These are phyloP conservation scores for Mycosphaerella sp. DNA, from an alignment of 2,329 filamentous ascomycete species.

Conservation along the genomic window DNA sequence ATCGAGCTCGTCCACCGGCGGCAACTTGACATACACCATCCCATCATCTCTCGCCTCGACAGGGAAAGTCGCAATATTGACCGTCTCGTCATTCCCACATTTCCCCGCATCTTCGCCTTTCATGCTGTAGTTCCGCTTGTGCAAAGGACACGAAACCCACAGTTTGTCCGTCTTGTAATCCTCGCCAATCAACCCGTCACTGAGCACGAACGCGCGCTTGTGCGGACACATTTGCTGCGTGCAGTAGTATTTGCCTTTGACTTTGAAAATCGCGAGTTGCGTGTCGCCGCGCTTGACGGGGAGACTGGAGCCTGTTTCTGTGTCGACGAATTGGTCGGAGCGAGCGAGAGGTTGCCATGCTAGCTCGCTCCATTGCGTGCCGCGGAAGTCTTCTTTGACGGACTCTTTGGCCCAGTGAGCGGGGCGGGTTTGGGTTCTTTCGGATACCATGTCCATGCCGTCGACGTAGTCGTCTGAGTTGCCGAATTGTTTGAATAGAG, in stretches of 20 bases:
- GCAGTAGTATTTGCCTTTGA: slow-evolving; percentile 73
- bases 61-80: slow-evolving; percentile 78
- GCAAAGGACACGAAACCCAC: slow-evolving; percentile 82
- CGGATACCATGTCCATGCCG: slow-evolving; percentile 60
- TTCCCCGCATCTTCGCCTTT: slow-evolving; percentile 58
- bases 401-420: slow-evolving; percentile 69
- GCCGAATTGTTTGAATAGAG: slow-evolving; percentile 73
- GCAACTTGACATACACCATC: slow-evolving; percentile 72
- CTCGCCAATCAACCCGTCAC: slow-evolving; percentile 76
- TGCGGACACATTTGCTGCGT: slow-evolving; percentile 95
- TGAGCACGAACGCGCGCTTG: slow-evolving; percentile 83
- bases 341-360: slow-evolving; percentile 76
- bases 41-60: slow-evolving; percentile 70
- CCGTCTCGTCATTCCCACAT: slow-evolving; percentile 66
- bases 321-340: slow-evolving; percentile 61
- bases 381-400: slow-evolving; percentile 65
- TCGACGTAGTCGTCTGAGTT: slow-evolving; percentile 70
- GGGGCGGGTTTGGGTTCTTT: slow-evolving; percentile 68
- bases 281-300: slow-evolving; percentile 82
- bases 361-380: slow-evolving; percentile 59
- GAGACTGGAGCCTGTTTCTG: slow-evolving; percentile 66
- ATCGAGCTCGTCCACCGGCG: slow-evolving; percentile 75
- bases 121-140: slow-evolving; percentile 85
- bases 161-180: slow-evolving; percentile 54
- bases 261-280: slow-evolving; percentile 79